phyloP scores from a whole-genome alignment of 1,139 yeast species.

The Candida albicans region DNA sequence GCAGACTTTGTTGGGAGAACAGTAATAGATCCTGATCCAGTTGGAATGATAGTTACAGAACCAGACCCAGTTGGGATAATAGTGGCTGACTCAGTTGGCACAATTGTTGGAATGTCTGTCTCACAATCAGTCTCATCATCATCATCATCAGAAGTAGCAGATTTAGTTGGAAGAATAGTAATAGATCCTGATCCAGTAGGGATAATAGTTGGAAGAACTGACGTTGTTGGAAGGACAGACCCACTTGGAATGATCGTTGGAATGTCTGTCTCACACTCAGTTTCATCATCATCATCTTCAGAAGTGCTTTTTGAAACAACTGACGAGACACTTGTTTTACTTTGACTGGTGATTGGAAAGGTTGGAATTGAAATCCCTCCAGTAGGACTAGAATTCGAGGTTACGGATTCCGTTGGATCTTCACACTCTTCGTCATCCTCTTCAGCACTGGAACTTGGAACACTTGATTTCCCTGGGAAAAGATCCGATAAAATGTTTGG shows the following conservation, averaged over 20 bases:
- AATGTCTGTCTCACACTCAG: constrained; percentile 9
- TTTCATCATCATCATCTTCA: constrained; percentile 17
- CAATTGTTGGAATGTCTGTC: constrained; percentile 1
- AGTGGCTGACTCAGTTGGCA: not conserved
- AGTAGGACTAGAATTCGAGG: constrained; percentile 11
- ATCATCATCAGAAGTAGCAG: constrained; percentile 8
- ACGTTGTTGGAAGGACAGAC: constrained; percentile 1
- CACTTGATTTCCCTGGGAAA: not conserved
- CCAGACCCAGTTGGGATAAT: constrained; percentile 3
- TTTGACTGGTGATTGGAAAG: not conserved
- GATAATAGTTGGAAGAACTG: not conserved
- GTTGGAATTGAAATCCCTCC: not conserved
- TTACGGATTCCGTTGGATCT: constrained; percentile 9
- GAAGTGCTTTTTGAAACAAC: constrained; percentile 4
- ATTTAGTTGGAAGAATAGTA: not conserved
- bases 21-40: constrained; percentile 6
- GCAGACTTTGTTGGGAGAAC: constrained; percentile 6
- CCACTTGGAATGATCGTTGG: not conserved
- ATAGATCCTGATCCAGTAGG: not conserved
- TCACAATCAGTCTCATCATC: constrained; percentile 14
- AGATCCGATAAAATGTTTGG: not conserved
- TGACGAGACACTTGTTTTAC: not conserved
- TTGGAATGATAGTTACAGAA: constrained; percentile 8
- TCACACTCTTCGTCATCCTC: constrained; percentile 14
- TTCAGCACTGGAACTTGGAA: constrained; percentile 1